phyloP scores from a whole-genome alignment of 306 rosid species.

The Casuarina glauca region DNA sequence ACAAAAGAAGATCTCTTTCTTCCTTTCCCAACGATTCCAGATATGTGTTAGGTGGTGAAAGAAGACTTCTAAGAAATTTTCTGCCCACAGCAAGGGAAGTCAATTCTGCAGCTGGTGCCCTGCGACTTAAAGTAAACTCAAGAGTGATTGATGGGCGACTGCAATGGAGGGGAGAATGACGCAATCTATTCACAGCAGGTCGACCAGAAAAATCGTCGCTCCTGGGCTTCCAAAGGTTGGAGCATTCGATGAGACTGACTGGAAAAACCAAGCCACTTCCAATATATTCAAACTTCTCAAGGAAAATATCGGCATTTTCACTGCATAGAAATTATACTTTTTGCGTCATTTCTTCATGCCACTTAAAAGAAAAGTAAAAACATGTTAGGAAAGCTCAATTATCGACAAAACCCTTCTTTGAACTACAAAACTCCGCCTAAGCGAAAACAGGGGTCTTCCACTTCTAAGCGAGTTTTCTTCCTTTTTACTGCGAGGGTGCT shows the following conservation, averaged over 20 bases:
- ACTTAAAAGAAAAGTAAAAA: background rate
- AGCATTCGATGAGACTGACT: background rate
- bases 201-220: background rate
- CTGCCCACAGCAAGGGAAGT: background rate
- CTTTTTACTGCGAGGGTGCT: background rate
- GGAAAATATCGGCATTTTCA: too few species aligned
- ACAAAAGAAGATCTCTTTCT: too few species aligned
- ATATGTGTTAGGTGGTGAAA: constrained; percentile 1
- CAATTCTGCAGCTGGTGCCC: background rate
- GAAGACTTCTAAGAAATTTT: background rate
- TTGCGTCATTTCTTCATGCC: too few species aligned
- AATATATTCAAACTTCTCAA: too few species aligned
- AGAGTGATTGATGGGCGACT: background rate
- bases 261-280: background rate
- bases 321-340: too few species aligned
- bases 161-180: background rate
- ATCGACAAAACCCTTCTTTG: too few species aligned
- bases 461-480: too few species aligned
- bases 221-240: background rate
- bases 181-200: background rate
- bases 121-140: background rate
- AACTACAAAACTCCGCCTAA: too few species aligned
- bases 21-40: background rate
- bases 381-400: too few species aligned
- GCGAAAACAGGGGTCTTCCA: too few species aligned